Evolutionary conservation across 805 yeast genomes (phyloP), one percentile per base, ranked within the genome.

Genomic region (Cyberlindnera euphorbiae): DNA sequence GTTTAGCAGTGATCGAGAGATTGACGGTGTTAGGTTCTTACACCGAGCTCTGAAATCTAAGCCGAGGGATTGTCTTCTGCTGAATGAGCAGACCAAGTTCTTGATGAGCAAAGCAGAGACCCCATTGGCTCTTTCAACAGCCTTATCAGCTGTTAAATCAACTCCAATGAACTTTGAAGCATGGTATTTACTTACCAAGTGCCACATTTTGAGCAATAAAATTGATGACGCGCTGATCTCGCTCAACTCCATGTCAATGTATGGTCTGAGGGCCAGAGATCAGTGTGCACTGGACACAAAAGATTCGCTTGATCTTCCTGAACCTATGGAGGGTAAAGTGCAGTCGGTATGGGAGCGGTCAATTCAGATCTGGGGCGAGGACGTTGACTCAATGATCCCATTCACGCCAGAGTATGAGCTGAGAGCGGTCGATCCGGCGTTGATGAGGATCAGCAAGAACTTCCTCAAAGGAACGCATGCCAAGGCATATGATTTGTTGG

Each of bases 191-290:
- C 62, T 86, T 29, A 73, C 82, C 5, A 64, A 77, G 42, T 71
- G 77, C 24, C 79, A 85, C 49, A 68, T 82, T 14, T 58, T 78
- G 25, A 60, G 52, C 30, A 72, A 68, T 32, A 76, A 84, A 50
- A 75, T 66, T 46, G 63, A 66, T 26, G 66, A 63, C 42, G 94
- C 95, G 0, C 60, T 87, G 27, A 53, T 76, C 26, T 70, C 89
- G 0, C 63, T 86, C 44, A 87, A 87, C 53, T 74, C 87, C 1
- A 71, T 86, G 31, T 95, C 95, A 7, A 75, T 85, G 73, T 77
- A 72, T 50, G 67, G 69, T 4, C 56, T 56, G 5, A 41, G 56
- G 28, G 23, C 17, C 5, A 53, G 49, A 44, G 85, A 78, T 50
- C 47, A 64, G 9, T 64, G 63, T 36, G 50, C 60, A 7, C 59